Conservation (phyloP, 1,139 yeast species). For the Yamadazyma sp. region DNA sequence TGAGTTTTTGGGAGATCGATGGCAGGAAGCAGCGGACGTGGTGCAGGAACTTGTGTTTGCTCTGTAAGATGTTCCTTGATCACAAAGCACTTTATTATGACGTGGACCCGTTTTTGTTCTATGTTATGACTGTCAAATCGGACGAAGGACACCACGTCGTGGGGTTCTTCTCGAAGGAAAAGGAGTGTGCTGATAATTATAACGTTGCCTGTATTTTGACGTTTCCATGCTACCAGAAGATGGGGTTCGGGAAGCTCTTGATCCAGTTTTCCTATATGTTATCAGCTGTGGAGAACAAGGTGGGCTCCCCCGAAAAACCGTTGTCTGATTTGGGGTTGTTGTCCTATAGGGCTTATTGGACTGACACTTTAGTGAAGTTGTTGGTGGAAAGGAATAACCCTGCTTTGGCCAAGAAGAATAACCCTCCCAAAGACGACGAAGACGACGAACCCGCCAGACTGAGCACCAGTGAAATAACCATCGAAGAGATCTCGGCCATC, state of each 20-base stretch:
- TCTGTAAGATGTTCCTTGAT: conserved; percentile 86
- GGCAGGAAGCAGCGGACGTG: conserved; percentile 94
- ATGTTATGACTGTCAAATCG: conserved; percentile 89
- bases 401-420: conserved; percentile 37
- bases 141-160: conserved; percentile 91
- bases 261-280: conserved; percentile 93
- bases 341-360: conserved; percentile 95
- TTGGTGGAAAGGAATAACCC: conserved; percentile 63
- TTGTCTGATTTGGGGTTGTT: conserved; percentile 89
- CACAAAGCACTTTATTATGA: conserved; percentile 95
- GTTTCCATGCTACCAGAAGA: conserved; percentile 92
- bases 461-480: conserved; percentile 65
- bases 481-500: conserved; percentile 83
- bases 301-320: conserved; percentile 98
- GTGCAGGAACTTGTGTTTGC: conserved; percentile 91
- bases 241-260: conserved; percentile 87
- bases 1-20: conserved; percentile 87
- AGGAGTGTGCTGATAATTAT: conserved; percentile 93
- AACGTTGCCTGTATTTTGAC: conserved; percentile 97
- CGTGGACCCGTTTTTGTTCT: conserved; percentile 94
- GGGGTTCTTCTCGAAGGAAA: conserved; percentile 95
- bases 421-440: conserved; percentile 28
- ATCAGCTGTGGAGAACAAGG: conserved; percentile 81
- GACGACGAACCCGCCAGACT: conserved; percentile 13
- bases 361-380: conserved; percentile 78